These are phyloP conservation scores for Saccharomycopsis crataegensis DNA, from an alignment of 1,139 yeast genomes.

Conservation along the genomic window DNA sequence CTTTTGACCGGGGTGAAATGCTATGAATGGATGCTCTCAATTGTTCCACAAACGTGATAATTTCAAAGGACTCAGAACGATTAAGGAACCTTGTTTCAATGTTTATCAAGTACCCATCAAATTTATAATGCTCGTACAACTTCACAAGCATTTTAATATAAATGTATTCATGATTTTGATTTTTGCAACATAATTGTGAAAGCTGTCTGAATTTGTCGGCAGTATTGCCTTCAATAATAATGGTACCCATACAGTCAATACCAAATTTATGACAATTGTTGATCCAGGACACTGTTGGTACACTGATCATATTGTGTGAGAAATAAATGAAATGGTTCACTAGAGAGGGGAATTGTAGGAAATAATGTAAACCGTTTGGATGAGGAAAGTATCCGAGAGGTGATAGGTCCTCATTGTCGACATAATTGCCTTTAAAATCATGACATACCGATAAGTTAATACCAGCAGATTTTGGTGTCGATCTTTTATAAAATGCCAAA, in stretches of 20 bases:
- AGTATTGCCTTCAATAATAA: slow-evolving; percentile 30
- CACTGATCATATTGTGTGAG: slow-evolving; percentile 30
- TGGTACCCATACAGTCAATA: slow-evolving; percentile 31
- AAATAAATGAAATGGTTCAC: slow-evolving; percentile 33
- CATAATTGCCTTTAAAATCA: slow-evolving; percentile 33
- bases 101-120: slow-evolving; percentile 35
- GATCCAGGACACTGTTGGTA: slow-evolving; percentile 35
- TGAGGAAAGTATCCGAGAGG: slow-evolving; percentile 34
- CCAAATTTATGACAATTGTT: slow-evolving; percentile 31
- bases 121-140: slow-evolving; percentile 27
- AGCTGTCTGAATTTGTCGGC: slow-evolving; percentile 23
- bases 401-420: slow-evolving; percentile 27
- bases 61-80: slow-evolving; percentile 17
- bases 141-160: slow-evolving; percentile 25
- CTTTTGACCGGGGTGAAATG: slow-evolving; percentile 22
- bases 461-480: background rate
- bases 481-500: background rate
- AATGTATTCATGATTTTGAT: slow-evolving; percentile 24
- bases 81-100: slow-evolving; percentile 30
- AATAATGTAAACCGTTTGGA: slow-evolving; percentile 29
- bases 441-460: slow-evolving; percentile 29
- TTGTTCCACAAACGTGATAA: slow-evolving; percentile 27
- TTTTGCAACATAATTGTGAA: slow-evolving; percentile 23
- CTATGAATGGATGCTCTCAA: slow-evolving; percentile 27
- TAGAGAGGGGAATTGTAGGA: slow-evolving; percentile 31